These are phyloP conservation scores for Diaporthe citri DNA, from an alignment of 2,329 filamentous ascomycete species.

Conservation along the genomic window DNA sequence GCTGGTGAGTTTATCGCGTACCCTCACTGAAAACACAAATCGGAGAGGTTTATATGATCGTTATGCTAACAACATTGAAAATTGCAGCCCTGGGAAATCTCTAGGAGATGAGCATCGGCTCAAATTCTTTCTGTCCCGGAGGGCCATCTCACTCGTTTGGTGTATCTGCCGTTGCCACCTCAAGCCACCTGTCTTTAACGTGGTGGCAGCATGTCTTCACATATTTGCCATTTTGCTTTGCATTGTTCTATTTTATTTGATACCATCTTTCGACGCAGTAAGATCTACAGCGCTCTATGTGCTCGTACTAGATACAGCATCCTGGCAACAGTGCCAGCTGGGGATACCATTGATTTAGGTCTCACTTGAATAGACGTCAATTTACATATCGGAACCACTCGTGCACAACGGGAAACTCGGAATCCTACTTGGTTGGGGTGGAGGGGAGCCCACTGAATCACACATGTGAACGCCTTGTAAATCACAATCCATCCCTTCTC, in stretches of 20 bases:
- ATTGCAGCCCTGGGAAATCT: neutral
- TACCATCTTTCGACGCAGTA: neutral
- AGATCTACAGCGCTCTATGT: neutral
- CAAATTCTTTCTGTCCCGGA: too few species aligned
- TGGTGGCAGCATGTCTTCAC: neutral
- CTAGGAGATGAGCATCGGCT: neutral
- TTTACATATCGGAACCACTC: neutral
- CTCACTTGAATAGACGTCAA: neutral
- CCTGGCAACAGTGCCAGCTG: slow-evolving; percentile 1
- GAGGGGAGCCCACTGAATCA: neutral
- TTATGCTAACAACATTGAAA: slow-evolving; percentile 6
- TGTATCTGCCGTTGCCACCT: neutral
- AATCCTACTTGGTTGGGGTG: too few species aligned
- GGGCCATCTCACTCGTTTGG: neutral
- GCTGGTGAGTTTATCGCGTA: slow-evolving; percentile 69
- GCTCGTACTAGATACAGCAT: neutral
- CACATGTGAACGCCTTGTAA: neutral
- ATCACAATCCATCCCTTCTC: neutral
- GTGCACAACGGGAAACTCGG: too few species aligned
- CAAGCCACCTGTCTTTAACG: neutral
- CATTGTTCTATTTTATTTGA: neutral
- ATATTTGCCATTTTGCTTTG: neutral
- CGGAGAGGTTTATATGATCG: neutral
- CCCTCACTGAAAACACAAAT: neutral
- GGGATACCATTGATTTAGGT: neutral